Percentiles rank a stretch among this genome's conserved stretches.
These are phyloP conservation scores for Pyrenochaeta sp. DNA, from an alignment of 2,329 filamentous ascomycete genomes.

Conservation along the genomic window DNA sequence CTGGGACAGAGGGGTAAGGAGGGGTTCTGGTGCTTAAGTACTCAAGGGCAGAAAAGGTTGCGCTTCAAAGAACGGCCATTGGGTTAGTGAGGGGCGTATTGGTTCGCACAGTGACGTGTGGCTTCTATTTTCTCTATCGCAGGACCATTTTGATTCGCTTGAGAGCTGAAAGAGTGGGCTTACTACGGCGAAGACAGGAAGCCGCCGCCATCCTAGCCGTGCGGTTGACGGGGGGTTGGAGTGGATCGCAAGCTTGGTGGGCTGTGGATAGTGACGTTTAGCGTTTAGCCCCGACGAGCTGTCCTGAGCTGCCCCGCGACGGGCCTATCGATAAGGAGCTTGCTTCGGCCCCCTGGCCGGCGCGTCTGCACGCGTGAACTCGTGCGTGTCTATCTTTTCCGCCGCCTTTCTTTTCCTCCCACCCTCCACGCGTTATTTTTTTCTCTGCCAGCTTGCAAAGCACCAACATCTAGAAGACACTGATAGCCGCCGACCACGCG, in stretches of 20 bases:
- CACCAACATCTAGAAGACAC: too few relatives aligned
- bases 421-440: constrained; percentile 14
- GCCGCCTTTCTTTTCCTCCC: constrained; percentile 5
- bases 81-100: constrained; percentile 38
- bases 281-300: background rate
- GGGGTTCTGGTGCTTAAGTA: constrained; percentile 50
- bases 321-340: constrained; percentile 15
- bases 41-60: constrained; percentile 26
- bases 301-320: constrained; percentile 5
- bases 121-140: constrained; percentile 14
- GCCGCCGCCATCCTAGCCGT: constrained; percentile 22
- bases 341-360: constrained; percentile 5
- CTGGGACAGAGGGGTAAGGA: constrained; percentile 24
- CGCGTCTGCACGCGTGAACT: too few relatives aligned
- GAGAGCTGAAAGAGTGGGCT: constrained; percentile 28
- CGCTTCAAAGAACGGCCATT: constrained; percentile 27
- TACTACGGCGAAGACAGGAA: constrained; percentile 19
- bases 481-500: too few relatives aligned
- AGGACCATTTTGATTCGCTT: constrained; percentile 32
- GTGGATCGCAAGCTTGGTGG: constrained; percentile 24
- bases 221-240: constrained; percentile 25
- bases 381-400: constrained; percentile 3
- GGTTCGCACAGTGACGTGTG: constrained; percentile 38
- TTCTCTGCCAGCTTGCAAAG: background rate
- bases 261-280: constrained; percentile 20